Conservation (phyloP, 1,284 basidiomycete genomes). For the Trametes versicolor region DNA sequence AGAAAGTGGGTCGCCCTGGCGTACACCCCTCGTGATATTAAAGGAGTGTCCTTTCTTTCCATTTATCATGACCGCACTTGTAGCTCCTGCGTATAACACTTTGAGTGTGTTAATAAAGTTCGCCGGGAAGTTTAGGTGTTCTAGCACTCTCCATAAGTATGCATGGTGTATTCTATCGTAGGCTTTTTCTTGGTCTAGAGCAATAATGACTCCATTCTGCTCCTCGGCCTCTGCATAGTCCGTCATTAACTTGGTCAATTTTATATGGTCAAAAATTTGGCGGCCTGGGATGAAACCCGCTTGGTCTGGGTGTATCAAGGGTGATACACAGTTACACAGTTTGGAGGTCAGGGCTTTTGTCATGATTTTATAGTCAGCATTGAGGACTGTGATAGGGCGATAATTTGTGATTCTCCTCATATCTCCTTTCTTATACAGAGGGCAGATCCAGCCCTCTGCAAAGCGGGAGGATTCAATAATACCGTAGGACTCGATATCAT, state of each 20-base stretch:
- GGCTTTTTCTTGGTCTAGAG: neutral
- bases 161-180: neutral
- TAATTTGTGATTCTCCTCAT: neutral
- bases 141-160: neutral
- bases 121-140: neutral
- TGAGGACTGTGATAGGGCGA: slow-evolving; percentile 38
- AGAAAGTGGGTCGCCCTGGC: slow-evolving; percentile 1
- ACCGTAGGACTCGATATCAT: no score
- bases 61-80: neutral
- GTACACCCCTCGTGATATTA: neutral
- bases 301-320: slow-evolving; percentile 39
- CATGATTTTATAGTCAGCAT: slow-evolving; percentile 45
- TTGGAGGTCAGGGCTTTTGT: slow-evolving; percentile 36
- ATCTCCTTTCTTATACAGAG: neutral
- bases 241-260: slow-evolving; percentile 35
- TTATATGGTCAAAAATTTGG: slow-evolving; percentile 38
- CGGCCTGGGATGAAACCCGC: slow-evolving; percentile 43
- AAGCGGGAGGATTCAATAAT: no score
- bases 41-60: neutral
- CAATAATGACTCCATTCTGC: slow-evolving; percentile 31
- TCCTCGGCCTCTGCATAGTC: slow-evolving; percentile 39
- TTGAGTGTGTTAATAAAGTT: neutral
- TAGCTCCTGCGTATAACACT: neutral
- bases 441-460: neutral
- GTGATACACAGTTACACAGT: slow-evolving; percentile 26